Percentiles rank a stretch among this genome's conserved stretches.
phyloP scores from a whole-genome alignment of 2,329 filamentous ascomycete species.

The Grosmannia clavigera region DNA sequence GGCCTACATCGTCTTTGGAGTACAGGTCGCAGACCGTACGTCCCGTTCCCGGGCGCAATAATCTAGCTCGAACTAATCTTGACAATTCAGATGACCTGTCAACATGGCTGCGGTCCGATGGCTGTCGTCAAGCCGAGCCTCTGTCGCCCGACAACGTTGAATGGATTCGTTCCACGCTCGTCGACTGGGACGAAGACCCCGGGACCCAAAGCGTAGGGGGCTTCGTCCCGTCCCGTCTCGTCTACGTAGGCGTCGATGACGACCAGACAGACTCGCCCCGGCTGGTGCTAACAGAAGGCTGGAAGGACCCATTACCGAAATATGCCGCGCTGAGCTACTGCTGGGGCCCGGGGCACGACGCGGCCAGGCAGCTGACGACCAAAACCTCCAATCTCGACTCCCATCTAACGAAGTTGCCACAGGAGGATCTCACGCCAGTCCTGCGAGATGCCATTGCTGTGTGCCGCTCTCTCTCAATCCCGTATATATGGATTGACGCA shows the following conservation, averaged over 20 bases:
- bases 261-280: conserved; percentile 2
- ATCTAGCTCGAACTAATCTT: no score
- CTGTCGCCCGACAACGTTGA: no score
- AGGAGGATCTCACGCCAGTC: not conserved
- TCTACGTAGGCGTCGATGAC: conserved; percentile 3
- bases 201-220: no score
- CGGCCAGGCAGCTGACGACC: conserved; percentile 3
- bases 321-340: conserved; percentile 5
- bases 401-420: not conserved
- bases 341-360: conserved; percentile 8
- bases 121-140: no score
- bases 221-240: not conserved
- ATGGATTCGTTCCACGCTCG: no score
- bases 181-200: not conserved
- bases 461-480: not conserved
- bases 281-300: not conserved
- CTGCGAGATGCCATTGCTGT: not conserved
- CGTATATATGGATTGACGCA: conserved; percentile 19
- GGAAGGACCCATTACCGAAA: not conserved
- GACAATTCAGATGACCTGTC: no score
- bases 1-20: no score
- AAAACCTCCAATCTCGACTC: not conserved
- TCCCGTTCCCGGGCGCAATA: no score
- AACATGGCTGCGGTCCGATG: no score
- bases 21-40: no score